Evolutionary conservation across 1,284 basidiomycete species (phyloP).

Genomic region (Heterobasidion parviporum): DNA sequence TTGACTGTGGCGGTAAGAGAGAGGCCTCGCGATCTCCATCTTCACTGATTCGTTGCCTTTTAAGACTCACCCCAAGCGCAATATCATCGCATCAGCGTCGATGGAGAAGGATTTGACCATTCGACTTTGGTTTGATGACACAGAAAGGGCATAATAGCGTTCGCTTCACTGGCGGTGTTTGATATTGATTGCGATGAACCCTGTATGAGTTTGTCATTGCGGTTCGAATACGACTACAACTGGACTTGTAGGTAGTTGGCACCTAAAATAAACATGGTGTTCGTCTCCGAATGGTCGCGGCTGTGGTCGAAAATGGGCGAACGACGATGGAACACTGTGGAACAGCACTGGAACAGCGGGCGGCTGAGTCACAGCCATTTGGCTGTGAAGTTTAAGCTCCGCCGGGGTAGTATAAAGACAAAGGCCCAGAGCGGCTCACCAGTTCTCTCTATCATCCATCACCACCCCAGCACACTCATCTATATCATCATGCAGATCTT

Average conservation of each 20-base stretch:
- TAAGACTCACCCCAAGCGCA: slow-evolving; percentile 65
- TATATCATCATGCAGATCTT: slow-evolving; percentile 67
- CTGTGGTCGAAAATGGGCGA: neutral
- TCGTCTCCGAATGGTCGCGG: neutral
- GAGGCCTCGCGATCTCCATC: neutral
- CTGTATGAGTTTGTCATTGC: neutral
- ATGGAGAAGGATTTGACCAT: slow-evolving; percentile 83
- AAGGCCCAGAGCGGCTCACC: neutral
- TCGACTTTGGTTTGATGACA: slow-evolving; percentile 64
- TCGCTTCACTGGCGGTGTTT: neutral
- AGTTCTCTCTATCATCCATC: neutral
- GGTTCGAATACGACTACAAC: neutral
- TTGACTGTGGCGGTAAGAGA: slow-evolving; percentile 60
- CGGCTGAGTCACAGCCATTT: neutral
- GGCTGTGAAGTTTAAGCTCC: neutral
- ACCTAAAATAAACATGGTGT: neutral
- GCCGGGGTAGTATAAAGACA: neutral
- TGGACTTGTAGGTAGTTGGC: neutral
- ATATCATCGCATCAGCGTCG: slow-evolving; percentile 73
- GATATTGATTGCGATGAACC: neutral
- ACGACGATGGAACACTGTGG: neutral
- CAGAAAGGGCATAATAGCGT: slow-evolving; percentile 1
- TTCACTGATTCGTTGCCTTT: neutral
- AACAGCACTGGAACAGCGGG: neutral
- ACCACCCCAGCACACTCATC: neutral